Evolutionary conservation across 164 flowering plant genomes (phyloP).

Genomic region (Kalanchoe fedtschenkoi): DNA sequence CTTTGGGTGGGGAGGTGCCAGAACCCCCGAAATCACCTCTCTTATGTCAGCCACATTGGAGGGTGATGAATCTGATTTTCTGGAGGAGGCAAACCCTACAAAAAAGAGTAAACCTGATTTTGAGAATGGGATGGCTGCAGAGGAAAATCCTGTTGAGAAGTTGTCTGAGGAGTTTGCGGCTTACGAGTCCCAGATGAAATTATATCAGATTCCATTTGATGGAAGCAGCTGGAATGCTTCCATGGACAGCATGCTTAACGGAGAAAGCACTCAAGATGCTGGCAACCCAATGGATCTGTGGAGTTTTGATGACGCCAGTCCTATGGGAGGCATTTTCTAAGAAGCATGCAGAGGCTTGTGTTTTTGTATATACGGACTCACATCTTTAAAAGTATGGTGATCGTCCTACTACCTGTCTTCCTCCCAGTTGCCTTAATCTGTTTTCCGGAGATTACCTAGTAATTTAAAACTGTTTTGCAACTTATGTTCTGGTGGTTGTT

Average conservation of each 20-base stretch:
- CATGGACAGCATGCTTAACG: slow-evolving; percentile 47
- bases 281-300: slow-evolving; percentile 59
- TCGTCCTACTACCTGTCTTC: no score
- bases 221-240: slow-evolving; percentile 56
- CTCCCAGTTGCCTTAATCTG: not conserved
- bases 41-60: slow-evolving; percentile 28
- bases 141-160: slow-evolving; percentile 24
- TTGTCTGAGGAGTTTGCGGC: slow-evolving; percentile 57
- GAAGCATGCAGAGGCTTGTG: not conserved
- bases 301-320: slow-evolving; percentile 17
- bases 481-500: no score
- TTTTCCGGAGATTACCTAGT: no score
- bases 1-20: slow-evolving; percentile 56
- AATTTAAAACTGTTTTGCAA: no score
- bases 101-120: slow-evolving; percentile 48
- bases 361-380: not conserved
- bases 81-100: slow-evolving; percentile 35
- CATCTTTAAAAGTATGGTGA: not conserved
- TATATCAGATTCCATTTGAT: slow-evolving; percentile 55
- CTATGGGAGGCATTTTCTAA: slow-evolving; percentile 2
- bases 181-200: slow-evolving; percentile 67
- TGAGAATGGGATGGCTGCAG: slow-evolving; percentile 17
- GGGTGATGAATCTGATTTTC: slow-evolving; percentile 29
- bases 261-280: slow-evolving; percentile 46
- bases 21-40: slow-evolving; percentile 67